Conservation (phyloP, 176 grass and related monocot genomes). For the Musa acuminata region DNA sequence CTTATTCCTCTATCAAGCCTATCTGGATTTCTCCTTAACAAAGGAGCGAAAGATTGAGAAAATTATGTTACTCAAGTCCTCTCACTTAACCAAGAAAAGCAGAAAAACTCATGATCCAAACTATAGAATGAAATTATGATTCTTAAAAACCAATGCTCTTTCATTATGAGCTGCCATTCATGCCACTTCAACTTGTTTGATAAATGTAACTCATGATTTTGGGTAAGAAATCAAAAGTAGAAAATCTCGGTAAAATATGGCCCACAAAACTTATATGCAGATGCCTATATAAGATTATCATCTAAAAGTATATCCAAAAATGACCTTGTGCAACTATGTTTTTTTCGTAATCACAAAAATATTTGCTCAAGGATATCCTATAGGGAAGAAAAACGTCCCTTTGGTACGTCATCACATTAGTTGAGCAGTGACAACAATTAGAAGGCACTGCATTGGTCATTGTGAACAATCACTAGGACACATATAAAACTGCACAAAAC, state of each 20-base stretch:
- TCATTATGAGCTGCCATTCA: too few relatives aligned
- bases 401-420: background rate
- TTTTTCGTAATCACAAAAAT: background rate
- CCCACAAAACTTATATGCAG: background rate
- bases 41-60: background rate
- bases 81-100: background rate
- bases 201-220: background rate
- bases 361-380: background rate
- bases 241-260: background rate
- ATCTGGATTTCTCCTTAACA: too few relatives aligned
- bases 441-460: too few relatives aligned
- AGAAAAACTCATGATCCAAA: background rate
- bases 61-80: background rate
- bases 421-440: background rate
- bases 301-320: background rate
- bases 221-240: background rate
- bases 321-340: background rate
- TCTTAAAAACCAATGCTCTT: background rate
- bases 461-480: too few relatives aligned
- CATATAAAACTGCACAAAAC: too few relatives aligned
- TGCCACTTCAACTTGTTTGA: too few relatives aligned
- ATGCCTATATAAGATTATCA: background rate
- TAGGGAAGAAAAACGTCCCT: background rate
- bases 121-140: background rate
- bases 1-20: too few relatives aligned